Evolutionary conservation across 441 rosid species (phyloP).

Genomic region (Pelargonium cotyledonis): DNA sequence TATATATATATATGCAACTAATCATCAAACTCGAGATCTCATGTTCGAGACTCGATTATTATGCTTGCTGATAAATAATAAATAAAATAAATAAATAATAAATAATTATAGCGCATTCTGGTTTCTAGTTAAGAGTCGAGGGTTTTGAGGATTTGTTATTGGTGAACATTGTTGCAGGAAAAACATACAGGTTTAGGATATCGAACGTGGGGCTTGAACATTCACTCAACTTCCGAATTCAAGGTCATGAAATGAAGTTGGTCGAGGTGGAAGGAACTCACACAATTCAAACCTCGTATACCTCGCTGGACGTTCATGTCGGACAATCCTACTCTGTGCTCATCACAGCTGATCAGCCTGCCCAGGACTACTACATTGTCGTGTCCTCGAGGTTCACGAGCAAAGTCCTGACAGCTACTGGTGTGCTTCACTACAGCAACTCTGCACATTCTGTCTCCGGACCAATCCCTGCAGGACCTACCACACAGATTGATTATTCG

Average conservation of each 20-base stretch:
- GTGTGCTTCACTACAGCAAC: slow-evolving; percentile 64
- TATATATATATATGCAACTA: background rate
- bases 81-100: too few relatives aligned
- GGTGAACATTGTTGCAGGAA: slow-evolving; percentile 34
- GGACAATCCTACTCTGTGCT: slow-evolving; percentile 90
- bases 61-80: background rate
- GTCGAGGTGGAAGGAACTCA: slow-evolving; percentile 97
- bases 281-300: slow-evolving; percentile 67
- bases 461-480: slow-evolving; percentile 71
- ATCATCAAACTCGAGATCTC: too few relatives aligned
- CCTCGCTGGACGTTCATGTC: slow-evolving; percentile 77
- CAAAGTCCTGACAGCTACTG: slow-evolving; percentile 50
- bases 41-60: too few relatives aligned
- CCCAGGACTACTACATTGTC: slow-evolving; percentile 72
- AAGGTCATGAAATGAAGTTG: slow-evolving; percentile 67
- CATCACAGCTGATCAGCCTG: slow-evolving; percentile 78
- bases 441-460: slow-evolving; percentile 69
- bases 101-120: too few relatives aligned
- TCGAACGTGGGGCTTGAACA: slow-evolving; percentile 79
- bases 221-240: slow-evolving; percentile 80
- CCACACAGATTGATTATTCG: slow-evolving; percentile 72
- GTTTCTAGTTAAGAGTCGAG: background rate
- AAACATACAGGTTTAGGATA: slow-evolving; percentile 80
- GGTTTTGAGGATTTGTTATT: background rate
- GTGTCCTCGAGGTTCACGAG: slow-evolving; percentile 72